Percentiles rank a stretch among this genome's conserved stretches.
Conservation (phyloP, 2,329 filamentous ascomycete genomes). For the Hypomyces perniciosus region DNA sequence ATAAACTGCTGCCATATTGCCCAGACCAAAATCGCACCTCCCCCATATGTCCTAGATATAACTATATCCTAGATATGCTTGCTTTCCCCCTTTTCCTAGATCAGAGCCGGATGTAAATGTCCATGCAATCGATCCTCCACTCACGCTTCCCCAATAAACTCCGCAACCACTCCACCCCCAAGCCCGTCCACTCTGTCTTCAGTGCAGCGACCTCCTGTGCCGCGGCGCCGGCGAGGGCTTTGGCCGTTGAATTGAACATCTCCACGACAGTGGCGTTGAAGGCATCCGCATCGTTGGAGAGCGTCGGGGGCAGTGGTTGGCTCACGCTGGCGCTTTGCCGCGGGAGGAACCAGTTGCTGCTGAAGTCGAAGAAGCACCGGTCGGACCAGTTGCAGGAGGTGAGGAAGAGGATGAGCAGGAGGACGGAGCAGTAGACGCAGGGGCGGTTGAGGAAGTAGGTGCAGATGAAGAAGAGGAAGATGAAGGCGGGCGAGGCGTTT, state of each 20-base stretch:
- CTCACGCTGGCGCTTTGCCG: constrained; percentile 36
- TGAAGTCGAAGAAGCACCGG: constrained; percentile 88
- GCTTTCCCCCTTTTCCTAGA: constrained; percentile 2
- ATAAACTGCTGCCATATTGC: no score
- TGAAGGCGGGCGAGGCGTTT: constrained; percentile 77
- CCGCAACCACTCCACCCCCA: constrained; percentile 81
- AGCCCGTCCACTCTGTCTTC: constrained; percentile 63
- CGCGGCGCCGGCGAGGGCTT: constrained; percentile 60
- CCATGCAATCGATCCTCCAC: constrained; percentile 87
- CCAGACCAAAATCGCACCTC: no score
- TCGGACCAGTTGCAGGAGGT: constrained; percentile 88
- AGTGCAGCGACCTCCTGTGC: constrained; percentile 54
- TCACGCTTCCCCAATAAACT: constrained; percentile 76
- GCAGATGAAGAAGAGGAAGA: constrained; percentile 82
- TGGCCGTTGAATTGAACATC: constrained; percentile 63
- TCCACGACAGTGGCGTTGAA: constrained; percentile 47
- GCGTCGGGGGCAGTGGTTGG: neutral
- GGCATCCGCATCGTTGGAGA: constrained; percentile 22
- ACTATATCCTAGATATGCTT: no score
- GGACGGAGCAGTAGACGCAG: constrained; percentile 95
- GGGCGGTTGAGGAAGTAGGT: constrained; percentile 96
- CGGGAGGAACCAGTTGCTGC: constrained; percentile 90
- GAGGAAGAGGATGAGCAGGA: constrained; percentile 89
- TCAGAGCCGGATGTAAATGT: constrained; percentile 76
- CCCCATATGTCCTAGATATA: no score